A percentile compares a stretch with the other conserved stretches of the same genome.
Conservation (phyloP, 1,139 yeast species). For the Blastobotrys persicus region DNA sequence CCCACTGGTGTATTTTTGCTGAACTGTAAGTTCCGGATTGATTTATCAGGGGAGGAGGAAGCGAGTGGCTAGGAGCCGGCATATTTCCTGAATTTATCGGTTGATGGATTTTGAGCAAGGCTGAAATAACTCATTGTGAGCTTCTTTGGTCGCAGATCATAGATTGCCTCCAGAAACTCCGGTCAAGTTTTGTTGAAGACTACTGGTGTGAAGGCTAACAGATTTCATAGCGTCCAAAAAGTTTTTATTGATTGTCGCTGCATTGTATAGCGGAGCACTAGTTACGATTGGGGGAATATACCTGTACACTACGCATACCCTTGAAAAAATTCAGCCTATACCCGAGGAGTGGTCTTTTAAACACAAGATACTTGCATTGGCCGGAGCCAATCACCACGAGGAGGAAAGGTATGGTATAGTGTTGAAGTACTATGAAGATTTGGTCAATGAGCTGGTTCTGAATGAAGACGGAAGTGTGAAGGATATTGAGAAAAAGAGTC, state of each 20-base stretch:
- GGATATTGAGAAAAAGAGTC: conserved; percentile 29
- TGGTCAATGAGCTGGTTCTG: conserved; percentile 28
- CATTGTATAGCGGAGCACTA: conserved; percentile 28
- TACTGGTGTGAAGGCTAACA: too few species aligned
- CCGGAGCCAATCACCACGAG: conserved; percentile 35
- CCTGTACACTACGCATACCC: conserved; percentile 22
- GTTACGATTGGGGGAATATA: conserved; percentile 27
- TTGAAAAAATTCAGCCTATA: conserved; percentile 32
- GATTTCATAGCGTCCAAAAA: conserved; percentile 13
- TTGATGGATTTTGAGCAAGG: too few species aligned
- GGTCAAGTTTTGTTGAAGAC: too few species aligned
- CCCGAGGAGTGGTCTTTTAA: conserved; percentile 35
- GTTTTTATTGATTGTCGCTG: conserved; percentile 17
- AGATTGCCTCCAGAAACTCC: too few species aligned
- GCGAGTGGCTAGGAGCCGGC: too few species aligned
- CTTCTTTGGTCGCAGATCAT: too few species aligned
- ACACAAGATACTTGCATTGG: conserved; percentile 29
- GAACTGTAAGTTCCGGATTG: neutral
- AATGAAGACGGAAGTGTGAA: conserved; percentile 24
- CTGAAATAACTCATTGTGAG: too few species aligned
- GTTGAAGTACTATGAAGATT: conserved; percentile 28
- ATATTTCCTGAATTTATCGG: too few species aligned
- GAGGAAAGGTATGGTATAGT: conserved; percentile 24
- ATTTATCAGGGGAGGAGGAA: too few species aligned
- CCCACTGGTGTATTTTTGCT: conserved; percentile 1